Evolutionary conservation across 306 rosid species (phyloP), one percentile per base, ranked within the genome.

Genomic region (Erythrophleum fordii): DNA sequence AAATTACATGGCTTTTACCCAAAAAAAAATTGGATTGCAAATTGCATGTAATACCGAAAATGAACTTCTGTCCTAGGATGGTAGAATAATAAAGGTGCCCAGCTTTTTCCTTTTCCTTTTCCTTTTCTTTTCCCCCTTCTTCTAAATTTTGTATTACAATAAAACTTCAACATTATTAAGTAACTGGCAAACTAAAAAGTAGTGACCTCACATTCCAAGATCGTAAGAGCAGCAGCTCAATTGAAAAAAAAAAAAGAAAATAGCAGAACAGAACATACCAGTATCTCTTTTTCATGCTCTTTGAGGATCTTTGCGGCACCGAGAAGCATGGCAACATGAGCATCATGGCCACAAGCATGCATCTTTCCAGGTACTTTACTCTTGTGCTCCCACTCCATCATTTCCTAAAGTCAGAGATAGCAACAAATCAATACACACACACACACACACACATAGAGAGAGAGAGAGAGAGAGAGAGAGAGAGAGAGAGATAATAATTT

Each of bases 331-430:
- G 93, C 79, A 66, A 91, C 97, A 87, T 93, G 99, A 39, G 91
- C 97, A 83, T 95, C 99, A 80, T 95, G 99, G 49, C 99, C 99
- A 76, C 97, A 95, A 1, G 93, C 95, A n/a, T 95, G 99, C 99
- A 95, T 93, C 80, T 93, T 91, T 82, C 97, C 99, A 5, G 86
- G 80, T 69, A 81, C 49, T 84, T 86, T 93, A 88, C 99, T 95
- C 92, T 93, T 91, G 80, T 89, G 93, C 83, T 90, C 93, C 97
- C 97, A 93, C 87, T 93, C 98, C 87, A 91, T 89, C 98, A 90
- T 39, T 93, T 95, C 99, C 99, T 91, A 71, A 72, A 34, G 16
- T 72, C 8, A 55, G 4, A 55, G 11, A 61, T 55, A 8, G 18
- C 12, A 72, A 59, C 1, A 46, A 41, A 59, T 77, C 74, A 77